Conservation (phyloP, 2,329 filamentous ascomycete species). For the Rhynchosporium agropyri region DNA sequence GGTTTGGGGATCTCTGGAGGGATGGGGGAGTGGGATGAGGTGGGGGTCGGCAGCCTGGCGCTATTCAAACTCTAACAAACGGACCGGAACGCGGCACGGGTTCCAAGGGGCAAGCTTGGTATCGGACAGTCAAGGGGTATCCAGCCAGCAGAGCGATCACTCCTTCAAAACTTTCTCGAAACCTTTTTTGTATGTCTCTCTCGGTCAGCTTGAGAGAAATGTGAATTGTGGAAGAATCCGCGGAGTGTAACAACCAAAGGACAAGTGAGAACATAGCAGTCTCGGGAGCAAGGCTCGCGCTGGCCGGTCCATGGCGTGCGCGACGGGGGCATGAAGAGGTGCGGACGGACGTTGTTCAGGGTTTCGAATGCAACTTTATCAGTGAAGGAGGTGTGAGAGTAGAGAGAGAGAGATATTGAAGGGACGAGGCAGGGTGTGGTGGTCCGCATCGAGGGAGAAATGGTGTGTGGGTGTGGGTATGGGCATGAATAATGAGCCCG, state of each 20-base stretch:
- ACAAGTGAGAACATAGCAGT: constrained; percentile 1
- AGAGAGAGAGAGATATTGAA: background rate
- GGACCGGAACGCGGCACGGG: constrained; percentile 10
- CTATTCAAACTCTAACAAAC: constrained; percentile 15
- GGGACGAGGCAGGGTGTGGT: background rate
- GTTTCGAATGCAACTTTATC: constrained; percentile 23
- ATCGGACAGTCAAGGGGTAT: background rate
- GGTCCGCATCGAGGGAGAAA: background rate
- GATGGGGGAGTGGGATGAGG: constrained; percentile 16
- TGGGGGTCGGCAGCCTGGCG: constrained; percentile 15
- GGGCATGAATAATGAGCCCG: background rate
- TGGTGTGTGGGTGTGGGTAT: constrained; percentile 11
- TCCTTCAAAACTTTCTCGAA: background rate
- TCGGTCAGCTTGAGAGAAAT: background rate
- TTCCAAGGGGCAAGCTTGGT: background rate
- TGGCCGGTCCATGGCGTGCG: constrained; percentile 20
- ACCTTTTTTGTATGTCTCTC: background rate
- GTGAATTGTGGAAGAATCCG: constrained; percentile 6
- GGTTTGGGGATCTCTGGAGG: constrained; percentile 17
- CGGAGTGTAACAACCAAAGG: constrained; percentile 1
- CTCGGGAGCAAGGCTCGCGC: constrained; percentile 5
- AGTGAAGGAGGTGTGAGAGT: constrained; percentile 17
- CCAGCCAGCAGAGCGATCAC: background rate
- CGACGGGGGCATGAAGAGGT: constrained; percentile 14
- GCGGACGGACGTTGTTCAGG: constrained; percentile 17